Evolutionary conservation across 1,284 basidiomycete genomes (phyloP).

Genomic region (Erythrobasidium hasegawianum): DNA sequence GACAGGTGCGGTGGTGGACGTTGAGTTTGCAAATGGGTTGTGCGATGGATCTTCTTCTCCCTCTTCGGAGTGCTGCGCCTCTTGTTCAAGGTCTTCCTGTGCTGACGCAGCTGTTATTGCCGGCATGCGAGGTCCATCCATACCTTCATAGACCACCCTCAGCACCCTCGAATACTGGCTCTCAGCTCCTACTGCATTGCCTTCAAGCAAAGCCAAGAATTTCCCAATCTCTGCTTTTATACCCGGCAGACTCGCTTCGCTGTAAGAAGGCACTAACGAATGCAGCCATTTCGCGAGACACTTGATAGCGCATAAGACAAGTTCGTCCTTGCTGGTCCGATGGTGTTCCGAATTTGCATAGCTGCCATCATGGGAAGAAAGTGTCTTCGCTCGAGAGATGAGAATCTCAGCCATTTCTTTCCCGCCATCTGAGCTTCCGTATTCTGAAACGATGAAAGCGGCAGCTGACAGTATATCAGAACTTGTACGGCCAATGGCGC

Average conservation of each 20-base stretch:
- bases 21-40: constrained; percentile 13
- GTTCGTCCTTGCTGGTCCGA: not conserved
- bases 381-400: not conserved
- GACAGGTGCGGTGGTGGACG: not conserved
- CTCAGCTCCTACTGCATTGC: not conserved
- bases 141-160: not conserved
- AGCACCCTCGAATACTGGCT: not conserved
- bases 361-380: not conserved
- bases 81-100: too few species aligned
- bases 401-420: not conserved
- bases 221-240: not conserved
- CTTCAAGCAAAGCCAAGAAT: not conserved
- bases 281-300: constrained; percentile 14
- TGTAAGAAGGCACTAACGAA: not conserved
- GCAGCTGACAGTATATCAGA: constrained; percentile 2
- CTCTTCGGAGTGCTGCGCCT: too few species aligned
- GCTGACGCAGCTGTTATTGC: too few species aligned
- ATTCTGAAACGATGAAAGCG: constrained; percentile 18
- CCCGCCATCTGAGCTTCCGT: not conserved
- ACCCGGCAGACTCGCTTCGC: not conserved
- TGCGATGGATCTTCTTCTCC: constrained; percentile 1
- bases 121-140: constrained; percentile 14
- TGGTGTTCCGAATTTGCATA: too few species aligned
- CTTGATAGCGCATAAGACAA: constrained; percentile 11
- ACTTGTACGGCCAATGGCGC: constrained; percentile 40